A percentile compares a stretch with the other conserved stretches of the same genome.
Conservation (phyloP, 1,139 yeast species). For the Pichia sp. region DNA sequence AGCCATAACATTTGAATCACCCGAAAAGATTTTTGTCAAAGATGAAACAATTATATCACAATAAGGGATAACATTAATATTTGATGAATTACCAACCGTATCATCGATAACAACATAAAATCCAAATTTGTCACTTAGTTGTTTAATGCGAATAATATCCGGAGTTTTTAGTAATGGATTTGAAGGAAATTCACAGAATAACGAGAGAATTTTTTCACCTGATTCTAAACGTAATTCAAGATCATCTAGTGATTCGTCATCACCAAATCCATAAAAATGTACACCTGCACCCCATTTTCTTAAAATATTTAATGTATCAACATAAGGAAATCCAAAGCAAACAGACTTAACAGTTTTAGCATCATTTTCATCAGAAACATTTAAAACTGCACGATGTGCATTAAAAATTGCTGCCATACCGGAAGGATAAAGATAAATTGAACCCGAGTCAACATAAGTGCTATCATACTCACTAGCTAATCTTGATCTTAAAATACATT, state of each 20-base stretch:
- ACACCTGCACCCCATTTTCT: constrained; percentile 87
- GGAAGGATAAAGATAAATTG: constrained; percentile 77
- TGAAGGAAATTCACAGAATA: constrained; percentile 91
- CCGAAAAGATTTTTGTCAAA: constrained; percentile 86
- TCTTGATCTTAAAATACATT: constrained; percentile 63
- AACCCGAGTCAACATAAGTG: constrained; percentile 38
- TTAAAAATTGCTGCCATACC: constrained; percentile 92
- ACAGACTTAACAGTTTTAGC: constrained; percentile 52
- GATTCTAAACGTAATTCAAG: constrained; percentile 53
- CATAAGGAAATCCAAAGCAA: constrained; percentile 92
- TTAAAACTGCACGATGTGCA: constrained; percentile 64
- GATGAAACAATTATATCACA: constrained; percentile 85
- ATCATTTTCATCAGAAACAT: constrained; percentile 24
- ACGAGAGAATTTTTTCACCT: constrained; percentile 63
- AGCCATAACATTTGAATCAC: constrained; percentile 93
- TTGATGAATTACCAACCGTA: constrained; percentile 85
- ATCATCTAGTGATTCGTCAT: constrained; percentile 59
- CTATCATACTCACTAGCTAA: constrained; percentile 54
- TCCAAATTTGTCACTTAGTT: constrained; percentile 59
- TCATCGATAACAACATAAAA: constrained; percentile 87
- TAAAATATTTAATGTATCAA: constrained; percentile 81
- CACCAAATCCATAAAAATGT: constrained; percentile 79
- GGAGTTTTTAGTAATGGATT: constrained; percentile 87
- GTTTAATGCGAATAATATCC: constrained; percentile 54
- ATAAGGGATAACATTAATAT: constrained; percentile 72